These are phyloP conservation scores for Tremella yokohamensis DNA, from an alignment of 768 basidiomycete genomes.

Conservation along the genomic window DNA sequence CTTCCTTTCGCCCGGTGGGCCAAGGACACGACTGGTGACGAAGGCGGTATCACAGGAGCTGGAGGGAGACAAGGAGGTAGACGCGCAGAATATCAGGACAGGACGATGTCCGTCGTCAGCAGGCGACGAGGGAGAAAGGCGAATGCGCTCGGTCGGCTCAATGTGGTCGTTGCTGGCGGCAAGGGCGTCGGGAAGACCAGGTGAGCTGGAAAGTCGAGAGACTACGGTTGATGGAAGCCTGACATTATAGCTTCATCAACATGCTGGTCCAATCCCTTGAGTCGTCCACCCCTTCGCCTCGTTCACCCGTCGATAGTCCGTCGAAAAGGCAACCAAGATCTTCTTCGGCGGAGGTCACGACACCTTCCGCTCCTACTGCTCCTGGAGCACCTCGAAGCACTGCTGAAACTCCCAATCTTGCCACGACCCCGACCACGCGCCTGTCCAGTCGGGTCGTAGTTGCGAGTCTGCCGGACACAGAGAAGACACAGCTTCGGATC, in stretches of 20 bases:
- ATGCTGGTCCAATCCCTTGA: slow-evolving; percentile 15
- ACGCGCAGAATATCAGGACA: slow-evolving; percentile 10
- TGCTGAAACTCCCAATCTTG: background rate
- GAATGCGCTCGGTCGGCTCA: slow-evolving; percentile 23
- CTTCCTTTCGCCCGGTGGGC: slow-evolving; percentile 15
- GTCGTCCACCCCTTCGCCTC: background rate
- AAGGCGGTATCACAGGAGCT: background rate
- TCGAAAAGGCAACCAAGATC: background rate
- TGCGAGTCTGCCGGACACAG: slow-evolving; percentile 9
- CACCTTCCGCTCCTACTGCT: background rate
- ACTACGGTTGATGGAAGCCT: too few relatives aligned
- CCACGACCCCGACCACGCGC: slow-evolving; percentile 21
- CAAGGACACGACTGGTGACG: background rate
- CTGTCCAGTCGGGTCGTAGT: slow-evolving; percentile 2
- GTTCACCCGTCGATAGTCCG: too few relatives aligned
- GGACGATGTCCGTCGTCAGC: background rate
- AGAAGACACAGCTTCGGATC: slow-evolving; percentile 25
- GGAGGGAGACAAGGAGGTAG: slow-evolving; percentile 8
- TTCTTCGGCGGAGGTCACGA: background rate
- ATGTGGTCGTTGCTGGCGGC: slow-evolving; percentile 40
- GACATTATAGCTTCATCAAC: slow-evolving; percentile 26
- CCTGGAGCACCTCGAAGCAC: slow-evolving; percentile 4
- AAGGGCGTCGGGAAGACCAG: slow-evolving; percentile 41
- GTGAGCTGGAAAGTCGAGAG: slow-evolving; percentile 27
- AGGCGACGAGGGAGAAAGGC: slow-evolving; percentile 12